Conservation (phyloP, 495 filamentous ascomycete species). For the Tuber indicum region DNA sequence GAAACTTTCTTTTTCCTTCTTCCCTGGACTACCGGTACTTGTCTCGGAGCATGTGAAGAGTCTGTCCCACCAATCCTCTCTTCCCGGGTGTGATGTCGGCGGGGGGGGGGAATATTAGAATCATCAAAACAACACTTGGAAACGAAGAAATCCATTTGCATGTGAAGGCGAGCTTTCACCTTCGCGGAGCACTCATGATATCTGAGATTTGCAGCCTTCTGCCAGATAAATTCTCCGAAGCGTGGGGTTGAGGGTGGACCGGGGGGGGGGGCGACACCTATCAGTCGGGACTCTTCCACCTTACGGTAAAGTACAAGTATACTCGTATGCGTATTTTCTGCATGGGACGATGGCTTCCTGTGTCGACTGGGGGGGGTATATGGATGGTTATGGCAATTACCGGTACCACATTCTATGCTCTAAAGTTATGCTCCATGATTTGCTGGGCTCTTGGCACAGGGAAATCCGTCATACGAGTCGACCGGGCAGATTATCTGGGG, state of each 20-base stretch:
- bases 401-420: too few species aligned
- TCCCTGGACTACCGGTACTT: background rate
- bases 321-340: background rate
- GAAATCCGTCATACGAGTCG: background rate
- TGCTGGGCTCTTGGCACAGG: too few species aligned
- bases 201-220: background rate
- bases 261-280: too few species aligned
- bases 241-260: background rate
- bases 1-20: background rate
- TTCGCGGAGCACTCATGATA: background rate
- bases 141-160: background rate
- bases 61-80: background rate
- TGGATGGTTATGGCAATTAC: too few species aligned
- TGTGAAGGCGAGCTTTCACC: background rate
- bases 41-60: background rate
- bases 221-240: background rate
- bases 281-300: background rate
- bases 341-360: too few species aligned
- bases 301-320: background rate
- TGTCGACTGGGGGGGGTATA: too few species aligned
- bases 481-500: background rate
- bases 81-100: too few species aligned
- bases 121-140: background rate
- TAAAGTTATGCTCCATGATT: too few species aligned
- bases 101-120: too few species aligned